Evolutionary conservation across 257 asterid genomes (phyloP), one percentile per base, ranked within the genome.

Genomic region (Capsicum baccatum): DNA sequence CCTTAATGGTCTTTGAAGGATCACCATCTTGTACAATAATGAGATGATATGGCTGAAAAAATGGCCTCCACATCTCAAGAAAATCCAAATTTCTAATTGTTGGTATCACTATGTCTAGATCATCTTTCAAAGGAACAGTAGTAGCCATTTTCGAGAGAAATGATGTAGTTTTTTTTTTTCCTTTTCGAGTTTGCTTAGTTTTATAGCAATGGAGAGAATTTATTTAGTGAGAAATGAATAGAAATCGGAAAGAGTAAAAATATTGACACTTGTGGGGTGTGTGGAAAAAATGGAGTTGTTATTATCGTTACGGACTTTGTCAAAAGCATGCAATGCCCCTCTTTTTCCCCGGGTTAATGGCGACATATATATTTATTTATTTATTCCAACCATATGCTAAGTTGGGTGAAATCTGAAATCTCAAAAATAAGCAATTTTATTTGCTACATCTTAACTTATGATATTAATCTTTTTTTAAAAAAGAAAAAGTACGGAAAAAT

Each of bases 21-120:
- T 95, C 98, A 6, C 99, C 99, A 74, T 95, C 99, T 85, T 95
- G 98, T 5, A 94, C 98, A 67, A 95, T 95, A 92, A 95, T 94
- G 48, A 95, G 83, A 84, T 95, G 99, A 86, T 95, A 95, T 0
- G 92, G 94, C 92, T 95, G 83, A 59, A 94, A 89, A 71, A 94
- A 95, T 0, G 99, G 97, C 88, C 99, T 88, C 99, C 99, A 95
- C 99, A 95, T 95, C 58, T 95, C 97, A 74, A 95, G 58, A 91
- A 95, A 95, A 83, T 95, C 99, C 0, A 95, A 96, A 85, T 95
- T 95, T 62, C 98, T 87, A 63, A 95, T 95, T 3, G 98, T 95
- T 13, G 99, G 99, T 39, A 95, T 95, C 85, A 95, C 99, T 66
- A 95, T 95, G 63, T 95, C 98, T 0, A 95, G 92, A 80, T 95